Conservation (phyloP, 345 rosid species). For the Moringa oleifera region DNA sequence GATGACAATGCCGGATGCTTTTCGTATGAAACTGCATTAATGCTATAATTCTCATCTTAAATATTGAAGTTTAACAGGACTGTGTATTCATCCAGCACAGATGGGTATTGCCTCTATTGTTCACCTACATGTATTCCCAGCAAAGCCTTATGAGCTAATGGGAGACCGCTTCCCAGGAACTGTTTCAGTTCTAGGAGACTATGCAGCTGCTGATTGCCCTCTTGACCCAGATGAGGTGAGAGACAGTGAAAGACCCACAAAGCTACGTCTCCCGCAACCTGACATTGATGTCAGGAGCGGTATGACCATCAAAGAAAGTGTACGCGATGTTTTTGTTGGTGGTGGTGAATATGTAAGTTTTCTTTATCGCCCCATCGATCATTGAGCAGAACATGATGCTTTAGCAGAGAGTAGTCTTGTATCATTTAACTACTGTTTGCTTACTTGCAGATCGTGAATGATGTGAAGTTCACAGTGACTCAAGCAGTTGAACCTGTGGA, state of each 20-base stretch:
- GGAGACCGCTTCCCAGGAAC: constrained; percentile 79
- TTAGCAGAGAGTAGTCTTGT: too few species aligned
- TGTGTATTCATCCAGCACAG: constrained; percentile 69
- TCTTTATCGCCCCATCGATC: background rate
- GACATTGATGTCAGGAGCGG: constrained; percentile 63
- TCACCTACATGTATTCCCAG: constrained; percentile 93
- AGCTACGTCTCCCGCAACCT: constrained; percentile 86
- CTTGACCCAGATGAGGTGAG: constrained; percentile 95
- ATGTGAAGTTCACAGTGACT: constrained; percentile 87
- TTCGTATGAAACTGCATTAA: too few species aligned
- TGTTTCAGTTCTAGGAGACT: constrained; percentile 92
- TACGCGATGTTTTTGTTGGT: constrained; percentile 84
- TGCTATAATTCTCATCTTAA: background rate
- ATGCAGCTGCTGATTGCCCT: constrained; percentile 88
- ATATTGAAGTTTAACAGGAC: constrained; percentile 31
- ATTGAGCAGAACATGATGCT: too few species aligned
- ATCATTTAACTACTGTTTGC: constrained; percentile 10
- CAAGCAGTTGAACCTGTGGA: constrained; percentile 98
- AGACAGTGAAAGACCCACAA: constrained; percentile 97
- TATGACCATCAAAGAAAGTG: constrained; percentile 90
- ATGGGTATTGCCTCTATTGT: constrained; percentile 97
- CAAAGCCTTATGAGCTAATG: constrained; percentile 82
- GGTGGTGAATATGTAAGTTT: constrained; percentile 89
- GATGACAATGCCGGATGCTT: too few species aligned
- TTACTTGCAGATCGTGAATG: constrained; percentile 75